Percentiles rank a stretch among this genome's conserved stretches.
phyloP scores from a whole-genome alignment of 1,284 basidiomycete genomes.

The Phenoliferia sp. region DNA sequence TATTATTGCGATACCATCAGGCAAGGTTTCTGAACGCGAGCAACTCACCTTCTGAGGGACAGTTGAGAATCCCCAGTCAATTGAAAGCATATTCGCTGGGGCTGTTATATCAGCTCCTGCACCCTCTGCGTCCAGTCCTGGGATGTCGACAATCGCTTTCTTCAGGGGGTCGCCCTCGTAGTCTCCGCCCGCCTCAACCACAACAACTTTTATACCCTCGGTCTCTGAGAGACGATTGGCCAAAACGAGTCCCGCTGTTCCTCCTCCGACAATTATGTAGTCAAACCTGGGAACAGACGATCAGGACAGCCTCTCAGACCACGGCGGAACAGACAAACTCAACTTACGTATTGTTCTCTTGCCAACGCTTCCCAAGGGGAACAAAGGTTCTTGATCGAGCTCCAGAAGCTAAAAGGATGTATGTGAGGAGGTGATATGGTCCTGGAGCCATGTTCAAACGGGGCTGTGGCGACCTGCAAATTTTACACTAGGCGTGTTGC shows the following conservation, averaged over 20 bases:
- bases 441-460: too few species aligned
- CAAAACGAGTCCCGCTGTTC: conserved; percentile 6
- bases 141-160: background rate
- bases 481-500: too few species aligned
- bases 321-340: background rate
- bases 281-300: background rate
- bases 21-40: background rate
- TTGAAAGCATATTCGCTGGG: background rate
- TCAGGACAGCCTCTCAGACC: background rate
- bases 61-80: conserved; percentile 2
- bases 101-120: background rate
- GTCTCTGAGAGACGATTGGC: conserved; percentile 8
- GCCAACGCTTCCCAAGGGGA: background rate
- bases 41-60: background rate
- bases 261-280: background rate
- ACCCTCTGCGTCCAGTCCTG: background rate
- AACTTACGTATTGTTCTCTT: background rate
- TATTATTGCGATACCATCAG: background rate
- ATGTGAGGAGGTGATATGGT: too few species aligned
- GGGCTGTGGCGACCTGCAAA: too few species aligned
- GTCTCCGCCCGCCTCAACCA: conserved; percentile 5
- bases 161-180: background rate
- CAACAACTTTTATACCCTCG: background rate
- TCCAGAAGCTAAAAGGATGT: too few species aligned
- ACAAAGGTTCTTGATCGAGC: too few species aligned